A percentile compares a stretch with the other conserved stretches of the same genome.
Conservation (phyloP, 495 filamentous ascomycete genomes). For the Xylaria longipes region DNA sequence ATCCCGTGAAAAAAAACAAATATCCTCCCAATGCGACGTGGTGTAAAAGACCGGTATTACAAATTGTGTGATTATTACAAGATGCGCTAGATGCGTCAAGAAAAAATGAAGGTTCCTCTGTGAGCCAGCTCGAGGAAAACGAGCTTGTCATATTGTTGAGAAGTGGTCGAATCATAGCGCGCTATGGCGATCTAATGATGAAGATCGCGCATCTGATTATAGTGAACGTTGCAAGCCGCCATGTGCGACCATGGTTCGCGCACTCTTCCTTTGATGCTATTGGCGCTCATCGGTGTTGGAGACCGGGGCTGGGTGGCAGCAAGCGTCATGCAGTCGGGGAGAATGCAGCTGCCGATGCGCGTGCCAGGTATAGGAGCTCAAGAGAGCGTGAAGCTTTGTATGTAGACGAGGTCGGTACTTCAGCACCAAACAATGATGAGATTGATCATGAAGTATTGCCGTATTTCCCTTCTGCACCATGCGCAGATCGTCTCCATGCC, state of each 20-base stretch:
- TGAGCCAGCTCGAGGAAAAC: constrained; percentile 40
- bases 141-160: constrained; percentile 30
- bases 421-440: neutral
- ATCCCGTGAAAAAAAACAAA: constrained; percentile 32
- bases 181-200: neutral
- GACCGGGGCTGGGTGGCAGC: neutral
- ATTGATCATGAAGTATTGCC: neutral
- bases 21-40: constrained; percentile 14
- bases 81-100: constrained; percentile 24
- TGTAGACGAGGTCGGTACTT: constrained; percentile 7
- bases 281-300: constrained; percentile 11
- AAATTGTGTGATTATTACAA: constrained; percentile 26
- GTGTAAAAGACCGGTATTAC: constrained; percentile 26
- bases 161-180: neutral
- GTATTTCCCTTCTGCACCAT: constrained; percentile 2
- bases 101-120: constrained; percentile 34
- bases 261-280: neutral
- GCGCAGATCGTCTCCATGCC: constrained; percentile 15
- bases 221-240: neutral
- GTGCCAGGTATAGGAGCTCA: constrained; percentile 10
- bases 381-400: constrained; percentile 10
- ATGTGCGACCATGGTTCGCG: constrained; percentile 6
- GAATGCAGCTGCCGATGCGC: neutral
- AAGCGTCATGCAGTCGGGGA: neutral
- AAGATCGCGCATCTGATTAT: constrained; percentile 1